Conservation (phyloP, 495 filamentous ascomycete species). For the Cetradonia linearis region DNA sequence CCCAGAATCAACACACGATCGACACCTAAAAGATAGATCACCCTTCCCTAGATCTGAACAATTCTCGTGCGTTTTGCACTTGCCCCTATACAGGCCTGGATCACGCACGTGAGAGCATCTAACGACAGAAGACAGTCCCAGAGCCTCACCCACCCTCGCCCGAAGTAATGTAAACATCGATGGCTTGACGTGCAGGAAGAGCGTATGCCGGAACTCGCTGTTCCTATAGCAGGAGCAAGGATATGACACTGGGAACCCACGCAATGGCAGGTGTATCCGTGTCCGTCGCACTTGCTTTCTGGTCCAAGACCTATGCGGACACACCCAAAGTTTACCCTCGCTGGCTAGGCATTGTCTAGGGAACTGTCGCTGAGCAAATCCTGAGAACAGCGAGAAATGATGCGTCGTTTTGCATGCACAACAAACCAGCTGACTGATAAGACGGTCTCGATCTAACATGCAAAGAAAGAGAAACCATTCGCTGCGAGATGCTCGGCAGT, state of each 20-base stretch:
- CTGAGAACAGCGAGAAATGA: background rate
- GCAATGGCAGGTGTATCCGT: background rate
- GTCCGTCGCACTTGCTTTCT: background rate
- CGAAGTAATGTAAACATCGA: background rate
- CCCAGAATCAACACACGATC: background rate
- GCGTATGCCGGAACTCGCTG: background rate
- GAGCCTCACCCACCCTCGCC: background rate
- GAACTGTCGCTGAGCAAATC: background rate
- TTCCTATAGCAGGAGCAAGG: background rate
- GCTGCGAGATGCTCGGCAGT: background rate
- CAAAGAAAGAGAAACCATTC: background rate
- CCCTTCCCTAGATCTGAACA: background rate
- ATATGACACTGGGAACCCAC: background rate
- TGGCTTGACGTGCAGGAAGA: background rate
- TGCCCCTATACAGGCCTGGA: background rate
- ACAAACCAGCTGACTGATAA: background rate
- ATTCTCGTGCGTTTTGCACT: background rate
- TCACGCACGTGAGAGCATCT: background rate
- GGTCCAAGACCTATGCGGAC: background rate
- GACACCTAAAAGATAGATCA: background rate
- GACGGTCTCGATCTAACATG: conserved; percentile 2
- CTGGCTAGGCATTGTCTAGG: background rate
- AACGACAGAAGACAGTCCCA: background rate
- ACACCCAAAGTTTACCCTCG: background rate
- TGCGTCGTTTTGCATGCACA: background rate